Base-by-base conservation (phyloP, 2,329 filamentous ascomycete species). In the Cladosporium sp. region DNA sequence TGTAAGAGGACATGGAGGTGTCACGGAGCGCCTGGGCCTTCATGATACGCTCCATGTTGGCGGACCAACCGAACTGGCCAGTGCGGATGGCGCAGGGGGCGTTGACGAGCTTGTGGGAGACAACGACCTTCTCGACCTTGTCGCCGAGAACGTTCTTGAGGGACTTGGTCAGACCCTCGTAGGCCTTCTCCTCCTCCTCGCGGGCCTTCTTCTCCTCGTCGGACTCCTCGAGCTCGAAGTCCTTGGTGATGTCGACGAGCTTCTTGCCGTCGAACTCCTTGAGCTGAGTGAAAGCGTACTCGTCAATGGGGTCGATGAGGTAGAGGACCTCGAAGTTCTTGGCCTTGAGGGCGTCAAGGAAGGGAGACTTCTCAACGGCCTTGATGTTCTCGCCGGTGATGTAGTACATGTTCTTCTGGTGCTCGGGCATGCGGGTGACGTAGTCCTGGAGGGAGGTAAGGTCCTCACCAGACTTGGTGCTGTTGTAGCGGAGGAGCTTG, bases 31-130 rank as follows among this genome's bases (percentile, higher is more conserved):
- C 93, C 82, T 98, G 93, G 22, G 93, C 93, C 86, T 98, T 98
- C 93, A 98, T 98, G 85, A 98, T 98, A 81, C 93, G 93, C 84
- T 98, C 93, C 93, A 98, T 98, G 84, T 98, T 98, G 71, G 93
- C 93, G 52, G 92, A 97, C 93, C 93, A 98, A 77, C 93, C 93
- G 75, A 98, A 98, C 78, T 97, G 93, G 69, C 93, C 93, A 63
- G 93, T 98, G 74, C 93, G 92, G 82, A 98, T 97, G 72, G 93
- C 93, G 76, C 93, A 97, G 68, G 93, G 93, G 59, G 93, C 83
- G 70, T 86, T 87, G 64, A 87, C 83, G 54, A 98, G 85, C 86
- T 97, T 97, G 87, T 97, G 88, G 62, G 85, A 92, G 72, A 98
- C 92, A 58, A 98, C 91, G 35, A 98, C 93, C 86, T 98, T 98